Evolutionary conservation across 441 rosid genomes (phyloP), one percentile per base, ranked within the genome.

Genomic region (Adansonia madagascariensis): DNA sequence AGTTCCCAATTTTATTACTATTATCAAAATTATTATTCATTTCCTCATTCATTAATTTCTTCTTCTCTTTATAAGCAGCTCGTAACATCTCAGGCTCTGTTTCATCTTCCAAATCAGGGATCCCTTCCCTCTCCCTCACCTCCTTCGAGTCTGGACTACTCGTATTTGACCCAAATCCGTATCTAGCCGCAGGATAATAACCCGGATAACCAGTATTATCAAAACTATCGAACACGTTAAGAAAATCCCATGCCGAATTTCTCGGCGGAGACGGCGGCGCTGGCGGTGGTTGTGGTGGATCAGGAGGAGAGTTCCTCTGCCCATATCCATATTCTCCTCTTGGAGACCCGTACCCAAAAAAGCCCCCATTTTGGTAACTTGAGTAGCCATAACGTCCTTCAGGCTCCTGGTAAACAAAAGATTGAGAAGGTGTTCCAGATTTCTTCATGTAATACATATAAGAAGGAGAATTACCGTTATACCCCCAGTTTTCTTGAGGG

Each of bases 51-150:
- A 66, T 81, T 73, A 35, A 22, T 68, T 75, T 83, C 83, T 83
- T 85, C 57, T 56, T 82, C 27, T 85, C 86, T 60, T 83, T 88
- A 35, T 75, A 75, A 55, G 83, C 77, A 31, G 84, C 86, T 82
- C 83, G 86, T 62, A 75, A 70, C 57, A 74, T 84, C 78, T 88
- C 91, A 8, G 83, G 88, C 84, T 95, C 96, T 0, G 93, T 89
- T 80, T 93, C 99, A 59, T 95, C 98, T 84, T 95, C 99, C 84
- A 95, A 77, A 31, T 93, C 98, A 57, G 98, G 99, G 75, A 95
- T 95, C 76, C 98, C 97, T 85, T 95, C 99, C 71, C 97, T 88
- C 81, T 92, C 98, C 80, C 98, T 89, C 76, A 95, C 96, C 80
- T 91, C 98, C 76, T 91, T 93, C 17, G 97, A 93, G 78, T 95